Evolutionary conservation across 139 green algal species (phyloP).

Genomic region (Pseudopediastrum boryanum): DNA sequence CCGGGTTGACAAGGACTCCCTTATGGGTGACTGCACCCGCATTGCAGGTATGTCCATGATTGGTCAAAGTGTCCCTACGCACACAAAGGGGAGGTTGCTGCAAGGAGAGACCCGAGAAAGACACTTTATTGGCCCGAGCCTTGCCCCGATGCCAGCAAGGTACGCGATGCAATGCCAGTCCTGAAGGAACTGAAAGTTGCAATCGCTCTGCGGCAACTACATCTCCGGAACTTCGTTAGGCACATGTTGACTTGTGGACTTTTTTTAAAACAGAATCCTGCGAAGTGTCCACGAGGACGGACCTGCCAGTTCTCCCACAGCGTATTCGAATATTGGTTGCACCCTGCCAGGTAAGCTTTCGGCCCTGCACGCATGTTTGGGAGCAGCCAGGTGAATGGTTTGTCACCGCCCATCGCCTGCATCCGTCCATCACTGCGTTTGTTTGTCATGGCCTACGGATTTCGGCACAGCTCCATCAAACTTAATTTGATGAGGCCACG

Average conservation of each 20-base stretch:
- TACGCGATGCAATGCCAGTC: not conserved
- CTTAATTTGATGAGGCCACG: not conserved
- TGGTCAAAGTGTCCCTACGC: slow-evolving; percentile 47
- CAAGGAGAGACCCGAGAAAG: slow-evolving; percentile 70
- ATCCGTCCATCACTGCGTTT: not conserved
- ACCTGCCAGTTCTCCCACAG: slow-evolving; percentile 86
- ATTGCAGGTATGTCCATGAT: too few species aligned
- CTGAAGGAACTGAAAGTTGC: not conserved
- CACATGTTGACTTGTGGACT: not conserved
- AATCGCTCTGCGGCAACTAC: not conserved
- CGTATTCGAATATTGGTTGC: slow-evolving; percentile 95
- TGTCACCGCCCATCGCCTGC: not conserved
- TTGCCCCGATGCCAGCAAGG: slow-evolving; percentile 85
- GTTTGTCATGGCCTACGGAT: not conserved
- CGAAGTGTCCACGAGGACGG: slow-evolving; percentile 75
- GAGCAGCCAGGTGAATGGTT: not conserved
- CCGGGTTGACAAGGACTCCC: too few species aligned
- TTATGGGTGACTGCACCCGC: too few species aligned
- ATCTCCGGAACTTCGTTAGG: not conserved
- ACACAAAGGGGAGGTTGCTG: slow-evolving; percentile 81
- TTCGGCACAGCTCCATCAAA: not conserved
- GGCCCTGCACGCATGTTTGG: not conserved
- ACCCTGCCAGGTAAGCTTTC: slow-evolving; percentile 67
- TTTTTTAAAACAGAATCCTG: slow-evolving; percentile 9
- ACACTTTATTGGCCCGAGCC: slow-evolving; percentile 64